phyloP scores from a whole-genome alignment of 345 rosid genomes.

The Alliaria petiolata region DNA sequence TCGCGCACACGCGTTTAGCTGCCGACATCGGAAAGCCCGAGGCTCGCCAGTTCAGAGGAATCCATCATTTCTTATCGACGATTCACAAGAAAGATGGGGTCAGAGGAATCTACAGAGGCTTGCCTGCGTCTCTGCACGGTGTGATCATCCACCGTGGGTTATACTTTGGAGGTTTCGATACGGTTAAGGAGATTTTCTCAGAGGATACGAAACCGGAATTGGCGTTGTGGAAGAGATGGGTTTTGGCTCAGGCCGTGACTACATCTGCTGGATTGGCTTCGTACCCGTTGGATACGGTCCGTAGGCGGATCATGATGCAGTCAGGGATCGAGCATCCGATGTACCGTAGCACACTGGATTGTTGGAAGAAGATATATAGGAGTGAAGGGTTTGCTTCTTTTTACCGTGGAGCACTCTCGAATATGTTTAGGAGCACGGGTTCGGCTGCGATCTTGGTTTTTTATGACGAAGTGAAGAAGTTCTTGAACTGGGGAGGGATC shows the following conservation, averaged over 20 bases:
- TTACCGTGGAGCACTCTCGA: slow-evolving; percentile 81
- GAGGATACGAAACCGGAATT: slow-evolving; percentile 52
- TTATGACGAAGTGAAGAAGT: slow-evolving; percentile 82
- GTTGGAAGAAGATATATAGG: slow-evolving; percentile 80
- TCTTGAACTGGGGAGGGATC: slow-evolving; percentile 73
- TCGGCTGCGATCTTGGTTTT: slow-evolving; percentile 92
- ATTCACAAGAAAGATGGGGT: slow-evolving; percentile 69
- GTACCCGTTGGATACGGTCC: slow-evolving; percentile 83
- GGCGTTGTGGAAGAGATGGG: slow-evolving; percentile 85
- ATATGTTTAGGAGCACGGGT: slow-evolving; percentile 86
- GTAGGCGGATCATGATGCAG: slow-evolving; percentile 97
- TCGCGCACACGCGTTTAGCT: slow-evolving; percentile 88
- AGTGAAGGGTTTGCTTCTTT: slow-evolving; percentile 74
- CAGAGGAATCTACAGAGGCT: slow-evolving; percentile 82
- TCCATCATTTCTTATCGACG: slow-evolving; percentile 76
- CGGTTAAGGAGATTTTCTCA: slow-evolving; percentile 69
- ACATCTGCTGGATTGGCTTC: slow-evolving; percentile 85
- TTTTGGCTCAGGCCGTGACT: slow-evolving; percentile 82
- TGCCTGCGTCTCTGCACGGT: slow-evolving; percentile 88
- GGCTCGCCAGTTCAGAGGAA: slow-evolving; percentile 81
- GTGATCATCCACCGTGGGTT: slow-evolving; percentile 83
- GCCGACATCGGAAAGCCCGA: slow-evolving; percentile 79
- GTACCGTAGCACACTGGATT: slow-evolving; percentile 65
- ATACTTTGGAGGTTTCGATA: slow-evolving; percentile 92
- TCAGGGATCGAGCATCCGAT: slow-evolving; percentile 75